phyloP scores from a whole-genome alignment of 371 early-diverging fungal species.

The Gilbertella persicaria region DNA sequence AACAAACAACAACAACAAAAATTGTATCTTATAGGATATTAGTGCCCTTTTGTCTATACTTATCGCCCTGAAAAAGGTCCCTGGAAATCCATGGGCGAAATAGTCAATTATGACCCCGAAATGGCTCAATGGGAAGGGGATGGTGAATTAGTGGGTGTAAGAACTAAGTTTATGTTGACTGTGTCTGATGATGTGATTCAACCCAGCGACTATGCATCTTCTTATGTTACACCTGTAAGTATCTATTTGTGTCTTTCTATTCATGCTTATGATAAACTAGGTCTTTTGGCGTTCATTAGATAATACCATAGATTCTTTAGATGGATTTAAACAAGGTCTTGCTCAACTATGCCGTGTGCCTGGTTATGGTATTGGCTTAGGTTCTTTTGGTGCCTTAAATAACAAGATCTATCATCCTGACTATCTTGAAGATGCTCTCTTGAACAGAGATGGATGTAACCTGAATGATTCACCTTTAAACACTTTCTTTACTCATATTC shows the following conservation, averaged over 20 bases:
- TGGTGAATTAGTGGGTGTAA: slow-evolving; percentile 47
- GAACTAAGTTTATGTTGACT: slow-evolving; percentile 36
- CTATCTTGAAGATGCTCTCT: slow-evolving; percentile 13
- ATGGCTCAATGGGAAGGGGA: slow-evolving; percentile 55
- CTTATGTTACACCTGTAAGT: slow-evolving; percentile 36
- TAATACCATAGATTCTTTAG: neutral
- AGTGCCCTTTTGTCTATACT: slow-evolving; percentile 46
- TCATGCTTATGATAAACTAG: too few relatives aligned
- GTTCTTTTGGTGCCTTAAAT: neutral
- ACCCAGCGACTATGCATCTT: slow-evolving; percentile 10
- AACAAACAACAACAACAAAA: neutral
- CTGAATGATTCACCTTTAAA: slow-evolving; percentile 25
- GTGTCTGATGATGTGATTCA: slow-evolving; percentile 7
- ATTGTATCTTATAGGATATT: neutral
- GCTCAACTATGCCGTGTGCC: slow-evolving; percentile 24
- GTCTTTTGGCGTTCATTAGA: neutral
- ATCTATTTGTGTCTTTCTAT: too few relatives aligned
- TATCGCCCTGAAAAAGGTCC: slow-evolving; percentile 7
- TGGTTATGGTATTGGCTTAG: slow-evolving; percentile 20
- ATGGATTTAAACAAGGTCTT: slow-evolving; percentile 1
- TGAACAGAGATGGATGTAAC: slow-evolving; percentile 23
- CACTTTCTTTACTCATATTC: slow-evolving; percentile 25
- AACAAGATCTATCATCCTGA: neutral
- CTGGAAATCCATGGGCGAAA: slow-evolving; percentile 39
- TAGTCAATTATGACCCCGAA: slow-evolving; percentile 45